phyloP scores from a whole-genome alignment of 805 yeast species.

The Kodamaea laetipori region DNA sequence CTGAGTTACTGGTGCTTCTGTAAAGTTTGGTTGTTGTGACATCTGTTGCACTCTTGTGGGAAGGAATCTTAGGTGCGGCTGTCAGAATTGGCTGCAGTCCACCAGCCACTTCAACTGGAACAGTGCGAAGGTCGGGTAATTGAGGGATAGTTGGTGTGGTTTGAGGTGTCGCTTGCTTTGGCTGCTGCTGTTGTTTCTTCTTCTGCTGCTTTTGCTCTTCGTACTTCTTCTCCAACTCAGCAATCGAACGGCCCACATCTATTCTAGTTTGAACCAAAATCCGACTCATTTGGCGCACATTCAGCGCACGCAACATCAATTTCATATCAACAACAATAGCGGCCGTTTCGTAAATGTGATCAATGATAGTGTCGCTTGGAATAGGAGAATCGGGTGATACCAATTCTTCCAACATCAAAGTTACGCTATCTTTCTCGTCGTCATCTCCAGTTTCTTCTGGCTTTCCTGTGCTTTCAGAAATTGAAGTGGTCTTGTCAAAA shows the following conservation, averaged over 20 bases:
- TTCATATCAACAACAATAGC: conserved; percentile 65
- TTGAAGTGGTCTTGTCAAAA: conserved; percentile 29
- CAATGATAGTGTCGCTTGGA: conserved; percentile 57
- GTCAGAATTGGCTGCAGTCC: not conserved
- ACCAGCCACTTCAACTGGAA: not conserved
- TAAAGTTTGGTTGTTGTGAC: conserved; percentile 3
- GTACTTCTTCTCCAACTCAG: conserved; percentile 20
- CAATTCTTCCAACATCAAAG: conserved; percentile 52
- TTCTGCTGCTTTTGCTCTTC: conserved; percentile 17
- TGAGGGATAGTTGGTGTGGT: conserved; percentile 5
- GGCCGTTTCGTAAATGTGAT: conserved; percentile 62
- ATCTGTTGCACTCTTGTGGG: conserved; percentile 4
- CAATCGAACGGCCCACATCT: conserved; percentile 30
- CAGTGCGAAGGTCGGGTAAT: not conserved
- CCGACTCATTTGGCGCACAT: conserved; percentile 53
- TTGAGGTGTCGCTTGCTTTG: not conserved
- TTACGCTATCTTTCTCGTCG: conserved; percentile 19
- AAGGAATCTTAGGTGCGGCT: conserved; percentile 4
- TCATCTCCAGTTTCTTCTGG: conserved; percentile 21
- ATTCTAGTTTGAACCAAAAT: conserved; percentile 34
- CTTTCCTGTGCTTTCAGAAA: conserved; percentile 12
- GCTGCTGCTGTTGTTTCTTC: conserved; percentile 1
- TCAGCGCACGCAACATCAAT: conserved; percentile 57
- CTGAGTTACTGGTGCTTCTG: not conserved
- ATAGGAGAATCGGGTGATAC: conserved; percentile 57